Evolutionary conservation across 1,284 basidiomycete genomes (phyloP).

Genomic region (Violaceomyces palustris): DNA sequence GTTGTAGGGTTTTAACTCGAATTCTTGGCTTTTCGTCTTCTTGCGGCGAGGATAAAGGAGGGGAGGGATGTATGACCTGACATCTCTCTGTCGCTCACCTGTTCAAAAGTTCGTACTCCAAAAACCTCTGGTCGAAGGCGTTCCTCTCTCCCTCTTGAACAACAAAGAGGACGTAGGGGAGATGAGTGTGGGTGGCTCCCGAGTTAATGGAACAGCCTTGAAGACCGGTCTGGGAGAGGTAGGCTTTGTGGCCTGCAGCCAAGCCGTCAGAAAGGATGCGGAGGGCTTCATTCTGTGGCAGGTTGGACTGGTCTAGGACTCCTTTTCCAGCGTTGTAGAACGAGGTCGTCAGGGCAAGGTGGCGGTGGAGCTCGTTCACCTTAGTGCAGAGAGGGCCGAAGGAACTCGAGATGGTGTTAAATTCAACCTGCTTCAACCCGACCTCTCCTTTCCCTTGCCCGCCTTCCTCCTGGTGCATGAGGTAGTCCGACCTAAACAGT

Average conservation of each 20-base stretch:
- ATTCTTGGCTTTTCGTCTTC: too few species aligned
- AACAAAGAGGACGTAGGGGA: constrained; percentile 87
- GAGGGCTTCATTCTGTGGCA: constrained; percentile 72
- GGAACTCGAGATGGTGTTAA: constrained; percentile 91
- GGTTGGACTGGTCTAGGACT: constrained; percentile 59
- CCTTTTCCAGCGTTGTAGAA: constrained; percentile 59
- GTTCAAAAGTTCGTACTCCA: constrained; percentile 80
- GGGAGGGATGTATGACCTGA: too few species aligned
- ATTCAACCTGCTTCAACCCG: constrained; percentile 88
- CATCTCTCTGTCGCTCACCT: too few species aligned
- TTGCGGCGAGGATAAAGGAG: too few species aligned
- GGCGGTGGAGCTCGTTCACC: constrained; percentile 67
- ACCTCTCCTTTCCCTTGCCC: constrained; percentile 39
- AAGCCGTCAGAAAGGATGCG: constrained; percentile 70
- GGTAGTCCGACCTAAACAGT: constrained; percentile 91
- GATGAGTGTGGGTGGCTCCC: constrained; percentile 34
- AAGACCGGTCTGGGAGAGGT: constrained; percentile 55
- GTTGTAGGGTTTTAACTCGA: too few species aligned
- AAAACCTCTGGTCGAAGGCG: constrained; percentile 83
- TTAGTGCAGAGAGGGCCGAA: constrained; percentile 78
- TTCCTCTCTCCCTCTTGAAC: constrained; percentile 88
- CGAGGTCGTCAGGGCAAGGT: constrained; percentile 10
- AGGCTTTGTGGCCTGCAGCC: constrained; percentile 72
- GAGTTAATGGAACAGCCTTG: background rate
- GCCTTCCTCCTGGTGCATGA: constrained; percentile 63